Percentiles rank a stretch among this genome's conserved stretches.
Conservation (phyloP, 2,329 filamentous ascomycete genomes). For the Rhynchosporium secalis region DNA sequence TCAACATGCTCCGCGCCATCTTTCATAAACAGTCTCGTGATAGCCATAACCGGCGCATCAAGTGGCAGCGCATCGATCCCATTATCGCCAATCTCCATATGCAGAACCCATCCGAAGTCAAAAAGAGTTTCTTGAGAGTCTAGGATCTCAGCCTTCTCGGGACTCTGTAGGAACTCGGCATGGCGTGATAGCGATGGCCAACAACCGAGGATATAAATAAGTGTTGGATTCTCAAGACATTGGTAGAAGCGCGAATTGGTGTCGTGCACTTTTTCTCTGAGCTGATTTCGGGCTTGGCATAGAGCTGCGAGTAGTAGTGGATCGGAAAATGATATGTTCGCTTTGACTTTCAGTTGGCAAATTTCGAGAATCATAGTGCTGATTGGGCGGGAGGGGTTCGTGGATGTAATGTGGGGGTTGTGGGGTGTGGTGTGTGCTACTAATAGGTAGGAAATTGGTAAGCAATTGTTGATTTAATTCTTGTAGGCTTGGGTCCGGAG, state of each 20-base stretch:
- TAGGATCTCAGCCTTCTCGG: constrained; percentile 23
- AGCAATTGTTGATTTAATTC: neutral
- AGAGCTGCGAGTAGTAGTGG: constrained; percentile 22
- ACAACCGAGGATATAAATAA: constrained; percentile 27
- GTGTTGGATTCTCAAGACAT: constrained; percentile 23
- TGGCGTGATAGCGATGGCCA: constrained; percentile 23
- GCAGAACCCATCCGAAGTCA: constrained; percentile 25
- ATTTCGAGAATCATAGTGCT: constrained; percentile 27
- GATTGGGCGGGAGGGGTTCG: neutral
- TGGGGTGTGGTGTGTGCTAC: neutral
- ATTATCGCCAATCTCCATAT: constrained; percentile 14
- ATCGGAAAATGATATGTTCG: constrained; percentile 12
- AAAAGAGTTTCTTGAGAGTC: constrained; percentile 21
- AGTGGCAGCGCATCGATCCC: constrained; percentile 19
- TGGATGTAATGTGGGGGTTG: neutral
- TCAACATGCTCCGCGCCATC: constrained; percentile 7
- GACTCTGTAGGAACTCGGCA: constrained; percentile 21
- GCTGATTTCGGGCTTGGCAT: constrained; percentile 14
- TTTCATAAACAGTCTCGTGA: constrained; percentile 21
- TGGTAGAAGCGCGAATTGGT: constrained; percentile 28
- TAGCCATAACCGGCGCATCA: constrained; percentile 21
- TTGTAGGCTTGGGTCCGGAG: no score
- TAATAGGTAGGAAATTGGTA: neutral
- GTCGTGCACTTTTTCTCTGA: constrained; percentile 16
- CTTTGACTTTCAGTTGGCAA: constrained; percentile 22